Conservation (phyloP, 2,329 filamentous ascomycete species). For the Trichophyton verrucosum region DNA sequence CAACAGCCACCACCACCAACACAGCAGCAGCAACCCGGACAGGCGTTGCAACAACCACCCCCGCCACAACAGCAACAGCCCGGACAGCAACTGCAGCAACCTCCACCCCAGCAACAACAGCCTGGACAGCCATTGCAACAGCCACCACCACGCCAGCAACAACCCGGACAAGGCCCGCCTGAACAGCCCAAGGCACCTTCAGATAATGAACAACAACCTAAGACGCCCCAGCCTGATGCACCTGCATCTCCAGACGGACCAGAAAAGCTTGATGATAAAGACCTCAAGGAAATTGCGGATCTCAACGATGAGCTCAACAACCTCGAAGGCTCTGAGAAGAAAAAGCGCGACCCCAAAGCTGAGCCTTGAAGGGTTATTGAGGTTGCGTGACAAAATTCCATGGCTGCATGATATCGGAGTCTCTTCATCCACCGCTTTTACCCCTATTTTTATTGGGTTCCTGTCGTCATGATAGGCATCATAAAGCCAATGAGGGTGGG, state of each 20-base stretch:
- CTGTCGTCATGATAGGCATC: neutral
- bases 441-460: neutral
- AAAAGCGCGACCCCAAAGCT: neutral
- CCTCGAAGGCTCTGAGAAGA: neutral
- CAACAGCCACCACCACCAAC: too few species aligned
- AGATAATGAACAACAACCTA: neutral
- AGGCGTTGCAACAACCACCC: neutral
- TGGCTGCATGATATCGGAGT: neutral
- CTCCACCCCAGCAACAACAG: neutral
- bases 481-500: neutral
- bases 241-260: neutral
- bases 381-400: neutral
- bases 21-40: neutral
- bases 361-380: neutral
- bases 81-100: neutral
- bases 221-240: neutral
- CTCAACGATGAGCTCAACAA: neutral
- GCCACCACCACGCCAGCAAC: neutral
- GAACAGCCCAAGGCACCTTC: neutral
- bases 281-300: neutral
- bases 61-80: neutral
- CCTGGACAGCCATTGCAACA: neutral
- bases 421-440: neutral
- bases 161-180: neutral
- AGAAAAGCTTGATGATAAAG: neutral